phyloP scores from a whole-genome alignment of 2,329 filamentous ascomycete species.

The Aspergillaceae sp. region DNA sequence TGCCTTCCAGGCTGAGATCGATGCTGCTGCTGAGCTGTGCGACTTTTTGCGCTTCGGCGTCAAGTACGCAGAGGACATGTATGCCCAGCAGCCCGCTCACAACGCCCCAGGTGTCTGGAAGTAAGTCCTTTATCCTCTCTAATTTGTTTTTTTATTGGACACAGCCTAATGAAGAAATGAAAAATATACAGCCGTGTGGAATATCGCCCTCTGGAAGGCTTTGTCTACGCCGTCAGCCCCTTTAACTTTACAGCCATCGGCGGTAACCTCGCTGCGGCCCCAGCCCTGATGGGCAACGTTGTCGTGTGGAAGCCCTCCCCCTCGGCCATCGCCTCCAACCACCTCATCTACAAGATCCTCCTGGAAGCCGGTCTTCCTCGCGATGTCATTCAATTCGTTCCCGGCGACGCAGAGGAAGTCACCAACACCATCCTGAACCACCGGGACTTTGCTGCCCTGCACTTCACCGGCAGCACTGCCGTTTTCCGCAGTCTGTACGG shows the following conservation, averaged over 20 bases:
- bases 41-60: slow-evolving; percentile 93
- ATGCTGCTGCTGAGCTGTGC: slow-evolving; percentile 80
- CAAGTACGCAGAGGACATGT: slow-evolving; percentile 84
- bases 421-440: slow-evolving; percentile 70
- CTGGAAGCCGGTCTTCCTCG: slow-evolving; percentile 82
- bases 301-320: slow-evolving; percentile 97
- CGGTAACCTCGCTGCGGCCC: slow-evolving; percentile 73
- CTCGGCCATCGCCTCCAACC: slow-evolving; percentile 79
- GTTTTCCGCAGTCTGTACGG: slow-evolving; percentile 87
- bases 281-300: slow-evolving; percentile 86
- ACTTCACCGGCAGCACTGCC: slow-evolving; percentile 88
- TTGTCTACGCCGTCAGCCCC: slow-evolving; percentile 87
- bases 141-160: no score
- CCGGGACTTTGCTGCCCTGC: slow-evolving; percentile 76
- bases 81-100: slow-evolving; percentile 76
- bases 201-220: slow-evolving; percentile 82
- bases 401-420: slow-evolving; percentile 75
- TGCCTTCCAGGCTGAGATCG: slow-evolving; percentile 98
- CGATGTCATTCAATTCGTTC: slow-evolving; percentile 88
- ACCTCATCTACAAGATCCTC: slow-evolving; percentile 81
- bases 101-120: slow-evolving; percentile 85
- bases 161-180: no score
- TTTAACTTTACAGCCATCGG: slow-evolving; percentile 98
- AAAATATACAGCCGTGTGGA: slow-evolving; percentile 52
- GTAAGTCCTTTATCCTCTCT: no score